Conservation (phyloP, 108 stramenopile genomes). For the Pinguiococcus pyrenoidosus region DNA sequence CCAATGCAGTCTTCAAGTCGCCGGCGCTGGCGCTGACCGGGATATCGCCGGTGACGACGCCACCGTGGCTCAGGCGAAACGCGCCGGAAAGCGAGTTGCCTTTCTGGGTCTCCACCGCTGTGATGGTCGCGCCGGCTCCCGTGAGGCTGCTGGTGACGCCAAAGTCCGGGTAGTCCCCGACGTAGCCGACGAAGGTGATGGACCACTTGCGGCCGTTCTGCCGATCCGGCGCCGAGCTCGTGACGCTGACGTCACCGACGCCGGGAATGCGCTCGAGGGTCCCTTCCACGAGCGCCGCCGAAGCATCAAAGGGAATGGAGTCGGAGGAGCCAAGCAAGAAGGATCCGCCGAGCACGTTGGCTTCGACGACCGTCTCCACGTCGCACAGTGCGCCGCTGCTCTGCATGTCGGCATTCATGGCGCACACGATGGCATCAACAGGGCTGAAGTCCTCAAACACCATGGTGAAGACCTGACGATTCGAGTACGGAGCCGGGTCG, state of each 20-base stretch:
- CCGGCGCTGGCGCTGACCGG: slow-evolving; percentile 35
- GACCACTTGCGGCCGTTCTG: slow-evolving; percentile 51
- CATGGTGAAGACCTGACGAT: slow-evolving; percentile 13
- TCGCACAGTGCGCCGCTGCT: slow-evolving; percentile 34
- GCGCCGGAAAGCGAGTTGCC: slow-evolving; percentile 59
- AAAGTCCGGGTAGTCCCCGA: slow-evolving; percentile 45
- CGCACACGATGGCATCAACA: slow-evolving; percentile 1
- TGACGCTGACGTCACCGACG: slow-evolving; percentile 42
- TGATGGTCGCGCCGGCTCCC: slow-evolving; percentile 41
- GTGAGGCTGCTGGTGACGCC: slow-evolving; percentile 32
- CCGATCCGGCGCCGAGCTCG: slow-evolving; percentile 35
- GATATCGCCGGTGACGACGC: slow-evolving; percentile 35
- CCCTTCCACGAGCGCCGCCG: slow-evolving; percentile 29
- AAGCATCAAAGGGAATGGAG: slow-evolving; percentile 22
- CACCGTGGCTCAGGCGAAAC: slow-evolving; percentile 35
- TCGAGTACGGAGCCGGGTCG: no score
- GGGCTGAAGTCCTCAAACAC: slow-evolving; percentile 13
- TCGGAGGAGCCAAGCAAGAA: slow-evolving; percentile 50
- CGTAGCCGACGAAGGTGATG: slow-evolving; percentile 46
- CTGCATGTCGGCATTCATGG: no score
- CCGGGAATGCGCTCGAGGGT: slow-evolving; percentile 41
- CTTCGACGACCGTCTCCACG: slow-evolving; percentile 56
- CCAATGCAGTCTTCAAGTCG: no score
- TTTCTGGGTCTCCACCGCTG: slow-evolving; percentile 35
- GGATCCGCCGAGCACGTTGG: slow-evolving; percentile 49